Base-by-base conservation (phyloP, 2,329 filamentous ascomycete species). In the Aspergillus candidus region DNA sequence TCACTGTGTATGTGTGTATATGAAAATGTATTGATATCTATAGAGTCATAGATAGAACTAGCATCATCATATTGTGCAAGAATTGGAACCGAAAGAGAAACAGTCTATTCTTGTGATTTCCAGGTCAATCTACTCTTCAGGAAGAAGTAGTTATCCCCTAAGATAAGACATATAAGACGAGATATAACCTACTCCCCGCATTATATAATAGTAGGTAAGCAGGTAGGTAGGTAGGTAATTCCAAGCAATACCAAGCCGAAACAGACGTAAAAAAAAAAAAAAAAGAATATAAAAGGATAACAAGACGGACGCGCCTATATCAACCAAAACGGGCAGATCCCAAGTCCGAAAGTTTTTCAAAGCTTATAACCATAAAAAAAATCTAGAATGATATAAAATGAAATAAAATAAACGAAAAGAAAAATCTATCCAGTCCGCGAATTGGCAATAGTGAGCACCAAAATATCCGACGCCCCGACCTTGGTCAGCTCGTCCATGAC, bases 401-500 rank as follows among this genome's bases (percentile, higher is more conserved):
- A 39, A 38, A 38, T 42, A 22, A 46, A 43, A 45, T 27, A 35
- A 35, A 39, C 39, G 22, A 27, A 27, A 30, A 41, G 29, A 38
- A 34, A 33, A 18, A n/a, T 40, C 41, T 57, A 67, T 48, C 58
- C 62, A 31, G 74, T 76, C 56, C 83, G 73, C 43, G 84, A 83
- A 69, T 96, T 96, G 65, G 87, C 84, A 59, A 96, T 88, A 63
- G 86, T 83, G 42, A 90, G 74, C 15, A 94, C 86, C 57, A 96
- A 67, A 51, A 96, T 89, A 66, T 96, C 90, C 41, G 82, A 80
- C 1, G 89, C 90, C 2, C 89, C 89, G 22, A 85, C 77, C 58
- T 77, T 79, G 29, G 77, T 82, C 61, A 95, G 66, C 56, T 87
- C 78, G 65, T 96, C 90, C 90, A 96, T 96, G 32, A 86, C 86